A percentile compares a stretch with the other conserved stretches of the same genome.
phyloP scores from a whole-genome alignment of 352 stramenopile genomes.

The Globisporangium perplexum region DNA sequence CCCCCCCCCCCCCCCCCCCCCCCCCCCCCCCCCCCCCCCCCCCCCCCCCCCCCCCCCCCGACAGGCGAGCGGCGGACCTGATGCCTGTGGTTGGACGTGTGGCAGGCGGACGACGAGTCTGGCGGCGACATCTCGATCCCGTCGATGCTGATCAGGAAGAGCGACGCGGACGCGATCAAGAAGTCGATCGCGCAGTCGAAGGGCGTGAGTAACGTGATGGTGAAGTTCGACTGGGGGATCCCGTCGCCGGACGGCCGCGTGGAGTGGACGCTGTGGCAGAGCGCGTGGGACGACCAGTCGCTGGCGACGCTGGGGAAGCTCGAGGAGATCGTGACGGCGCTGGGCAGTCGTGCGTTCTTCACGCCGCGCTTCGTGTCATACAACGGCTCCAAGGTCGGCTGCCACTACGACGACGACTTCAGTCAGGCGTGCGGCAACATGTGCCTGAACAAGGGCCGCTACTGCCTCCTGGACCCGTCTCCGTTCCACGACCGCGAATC shows the following conservation, averaged over 20 bases:
- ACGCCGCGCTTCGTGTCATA: conserved; percentile 96
- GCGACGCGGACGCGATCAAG: conserved; percentile 93
- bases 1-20: too few relatives aligned
- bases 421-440: conserved; percentile 92
- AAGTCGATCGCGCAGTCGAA: conserved; percentile 73
- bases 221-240: conserved; percentile 95
- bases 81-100: too few relatives aligned
- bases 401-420: conserved; percentile 50
- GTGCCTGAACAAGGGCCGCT: conserved; percentile 96
- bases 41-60: too few relatives aligned
- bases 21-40: too few relatives aligned
- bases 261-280: conserved; percentile 97
- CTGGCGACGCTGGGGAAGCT: conserved; percentile 75
- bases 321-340: conserved; percentile 68
- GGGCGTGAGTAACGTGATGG: conserved; percentile 89
- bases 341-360: conserved; percentile 93
- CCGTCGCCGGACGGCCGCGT: conserved; percentile 93
- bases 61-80: too few relatives aligned
- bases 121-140: conserved; percentile 96
- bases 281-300: conserved; percentile 88
- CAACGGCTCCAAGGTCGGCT: conserved; percentile 92
- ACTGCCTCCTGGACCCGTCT: conserved; percentile 93
- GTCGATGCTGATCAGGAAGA: conserved; percentile 94
- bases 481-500: conserved; percentile 92
- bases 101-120: conserved; percentile 92